Percentiles rank a stretch among this genome's conserved stretches.
phyloP scores from a whole-genome alignment of 2,329 filamentous ascomycete species.

The Cladophialophora immunda region DNA sequence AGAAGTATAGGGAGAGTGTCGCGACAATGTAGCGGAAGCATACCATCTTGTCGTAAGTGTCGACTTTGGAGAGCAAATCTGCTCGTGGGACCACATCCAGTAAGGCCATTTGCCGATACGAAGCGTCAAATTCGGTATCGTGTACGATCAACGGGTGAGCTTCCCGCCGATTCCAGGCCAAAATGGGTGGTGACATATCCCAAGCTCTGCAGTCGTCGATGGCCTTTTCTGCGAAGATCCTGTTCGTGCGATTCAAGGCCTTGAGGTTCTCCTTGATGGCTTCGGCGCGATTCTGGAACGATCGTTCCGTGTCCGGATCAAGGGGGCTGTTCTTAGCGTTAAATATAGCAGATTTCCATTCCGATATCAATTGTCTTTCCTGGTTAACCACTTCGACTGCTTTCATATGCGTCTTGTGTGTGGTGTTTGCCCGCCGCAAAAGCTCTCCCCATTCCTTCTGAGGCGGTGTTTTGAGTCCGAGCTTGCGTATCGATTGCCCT shows the following conservation, averaged over 20 bases:
- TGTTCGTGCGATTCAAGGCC: conserved; percentile 26
- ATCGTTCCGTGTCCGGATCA: conserved; percentile 3
- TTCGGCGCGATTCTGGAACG: conserved; percentile 18
- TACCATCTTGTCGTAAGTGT: conserved; percentile 36
- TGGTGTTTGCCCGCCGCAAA: conserved; percentile 23
- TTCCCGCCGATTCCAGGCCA: conserved; percentile 37
- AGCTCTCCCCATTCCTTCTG: conserved; percentile 29
- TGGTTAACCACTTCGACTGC: conserved; percentile 31
- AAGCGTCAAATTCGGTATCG: conserved; percentile 35
- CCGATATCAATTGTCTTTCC: conserved; percentile 24
- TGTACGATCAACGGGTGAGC: conserved; percentile 37
- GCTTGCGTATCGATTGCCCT: not conserved
- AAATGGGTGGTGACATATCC: conserved; percentile 29
- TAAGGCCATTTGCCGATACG: conserved; percentile 33
- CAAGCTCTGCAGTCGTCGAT: conserved; percentile 40
- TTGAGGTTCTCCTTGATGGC: conserved; percentile 17
- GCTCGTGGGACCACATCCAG: conserved; percentile 65
- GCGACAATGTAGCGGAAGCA: conserved; percentile 37
- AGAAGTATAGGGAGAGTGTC: conserved; percentile 13
- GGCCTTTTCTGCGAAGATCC: conserved; percentile 34
- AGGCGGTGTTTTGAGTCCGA: conserved; percentile 15
- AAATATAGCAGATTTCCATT: conserved; percentile 23
- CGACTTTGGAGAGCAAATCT: conserved; percentile 64
- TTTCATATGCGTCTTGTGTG: conserved; percentile 28
- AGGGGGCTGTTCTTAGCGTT: not conserved